phyloP scores from a whole-genome alignment of 2,329 filamentous ascomycete genomes.

The Trichoderma sp. region DNA sequence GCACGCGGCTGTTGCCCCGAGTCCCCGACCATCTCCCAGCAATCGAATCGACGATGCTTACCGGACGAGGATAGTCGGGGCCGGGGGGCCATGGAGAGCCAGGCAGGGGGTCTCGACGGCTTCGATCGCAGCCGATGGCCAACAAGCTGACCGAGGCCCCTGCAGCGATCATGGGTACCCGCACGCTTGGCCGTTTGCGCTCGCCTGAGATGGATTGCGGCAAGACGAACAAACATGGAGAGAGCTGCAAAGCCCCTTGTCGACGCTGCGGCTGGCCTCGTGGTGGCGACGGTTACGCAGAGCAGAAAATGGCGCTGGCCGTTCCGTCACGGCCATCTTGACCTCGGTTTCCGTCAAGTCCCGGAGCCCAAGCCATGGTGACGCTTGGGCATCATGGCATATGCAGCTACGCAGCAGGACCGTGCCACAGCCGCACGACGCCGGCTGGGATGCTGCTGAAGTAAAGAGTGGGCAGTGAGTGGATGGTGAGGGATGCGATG shows the following conservation, averaged over 20 bases:
- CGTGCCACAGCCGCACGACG: not conserved
- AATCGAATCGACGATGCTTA: constrained; percentile 1
- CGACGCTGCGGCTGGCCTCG: not conserved
- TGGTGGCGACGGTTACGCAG: constrained; percentile 7
- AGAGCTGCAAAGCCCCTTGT: too few relatives aligned
- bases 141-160: constrained; percentile 3
- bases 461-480: not conserved
- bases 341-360: constrained; percentile 19
- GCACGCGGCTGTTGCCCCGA: not conserved
- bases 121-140: constrained; percentile 7
- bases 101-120: not conserved
- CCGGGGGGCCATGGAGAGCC: not conserved
- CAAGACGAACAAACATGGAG: too few relatives aligned
- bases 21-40: not conserved
- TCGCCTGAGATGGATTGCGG: constrained; percentile 9
- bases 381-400: constrained; percentile 25
- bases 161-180: constrained; percentile 18
- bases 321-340: not conserved
- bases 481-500: not conserved
- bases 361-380: constrained; percentile 19
- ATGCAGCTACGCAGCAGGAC: not conserved
- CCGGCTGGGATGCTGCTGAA: not conserved
- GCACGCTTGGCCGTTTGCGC: not conserved
- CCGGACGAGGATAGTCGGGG: not conserved
- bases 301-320: not conserved